Percentiles rank a stretch among this genome's conserved stretches.
phyloP scores from a whole-genome alignment of 202 grass and related monocot genomes.

The Sporobolus alterniflorus region DNA sequence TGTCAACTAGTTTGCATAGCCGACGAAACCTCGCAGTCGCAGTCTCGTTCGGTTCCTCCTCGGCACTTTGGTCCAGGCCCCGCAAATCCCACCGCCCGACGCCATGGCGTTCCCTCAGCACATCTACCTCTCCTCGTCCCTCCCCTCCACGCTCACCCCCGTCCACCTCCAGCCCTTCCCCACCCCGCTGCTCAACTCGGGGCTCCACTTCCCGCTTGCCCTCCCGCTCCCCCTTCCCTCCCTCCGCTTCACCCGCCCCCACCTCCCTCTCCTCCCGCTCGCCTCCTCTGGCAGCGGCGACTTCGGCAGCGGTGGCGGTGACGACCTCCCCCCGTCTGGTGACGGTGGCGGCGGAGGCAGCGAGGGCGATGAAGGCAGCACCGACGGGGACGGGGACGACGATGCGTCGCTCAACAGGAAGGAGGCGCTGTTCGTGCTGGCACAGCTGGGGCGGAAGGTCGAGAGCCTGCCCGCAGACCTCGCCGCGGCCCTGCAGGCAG shows the following conservation, averaged over 20 bases:
- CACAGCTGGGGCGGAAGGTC: constrained; percentile 74
- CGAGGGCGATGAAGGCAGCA: not conserved
- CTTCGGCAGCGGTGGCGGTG: constrained; percentile 22
- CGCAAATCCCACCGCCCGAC: not conserved
- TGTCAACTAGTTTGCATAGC: too few species aligned
- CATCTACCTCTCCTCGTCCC: constrained; percentile 29
- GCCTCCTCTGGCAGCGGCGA: constrained; percentile 31
- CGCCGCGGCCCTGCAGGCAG: constrained; percentile 70
- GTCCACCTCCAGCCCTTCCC: constrained; percentile 27
- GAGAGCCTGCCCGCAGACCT: constrained; percentile 86
- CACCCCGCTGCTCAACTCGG: constrained; percentile 15
- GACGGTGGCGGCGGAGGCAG: not conserved
- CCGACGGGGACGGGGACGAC: constrained; percentile 21
- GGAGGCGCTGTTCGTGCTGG: constrained; percentile 76
- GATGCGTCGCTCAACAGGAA: constrained; percentile 55
- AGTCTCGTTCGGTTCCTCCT: not conserved
- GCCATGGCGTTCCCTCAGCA: constrained; percentile 45
- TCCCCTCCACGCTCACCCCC: constrained; percentile 8
- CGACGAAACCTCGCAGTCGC: not conserved
- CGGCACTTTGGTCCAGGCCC: constrained; percentile 21
- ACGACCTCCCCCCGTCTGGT: constrained; percentile 17
- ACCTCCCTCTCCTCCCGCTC: constrained; percentile 42
- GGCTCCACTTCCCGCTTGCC: constrained; percentile 32
- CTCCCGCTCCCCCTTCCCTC: constrained; percentile 31
- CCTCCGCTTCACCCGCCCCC: constrained; percentile 36